A percentile compares a stretch with the other conserved stretches of the same genome.
Conservation (phyloP, 2,329 filamentous ascomycete genomes). For the Calonectria multiphialidica region DNA sequence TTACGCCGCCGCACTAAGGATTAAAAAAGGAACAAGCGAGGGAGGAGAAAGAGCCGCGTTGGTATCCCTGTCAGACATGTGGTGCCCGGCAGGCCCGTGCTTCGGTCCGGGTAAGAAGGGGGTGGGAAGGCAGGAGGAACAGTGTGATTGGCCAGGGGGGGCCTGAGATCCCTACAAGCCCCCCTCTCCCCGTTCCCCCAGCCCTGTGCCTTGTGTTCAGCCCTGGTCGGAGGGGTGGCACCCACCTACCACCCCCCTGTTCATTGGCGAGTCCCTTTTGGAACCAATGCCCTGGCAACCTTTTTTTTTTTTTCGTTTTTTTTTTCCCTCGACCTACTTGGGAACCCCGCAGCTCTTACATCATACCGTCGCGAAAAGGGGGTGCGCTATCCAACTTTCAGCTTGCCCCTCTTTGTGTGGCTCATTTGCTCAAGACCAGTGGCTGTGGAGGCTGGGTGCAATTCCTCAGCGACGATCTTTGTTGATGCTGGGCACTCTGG, state of each 20-base stretch:
- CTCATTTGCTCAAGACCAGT: constrained; percentile 8
- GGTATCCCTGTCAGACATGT: constrained; percentile 48
- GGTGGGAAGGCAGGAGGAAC: background rate
- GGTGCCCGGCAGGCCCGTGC: constrained; percentile 41
- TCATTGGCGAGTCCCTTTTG: constrained; percentile 5
- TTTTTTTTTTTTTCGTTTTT: constrained; percentile 9
- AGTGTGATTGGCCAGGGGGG: constrained; percentile 32
- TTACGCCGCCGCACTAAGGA: constrained; percentile 10
- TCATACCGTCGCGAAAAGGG: constrained; percentile 21
- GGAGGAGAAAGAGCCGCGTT: constrained; percentile 40
- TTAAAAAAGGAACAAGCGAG: constrained; percentile 31
- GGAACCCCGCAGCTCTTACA: constrained; percentile 26
- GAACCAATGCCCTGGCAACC: constrained; percentile 15
- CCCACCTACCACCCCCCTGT: background rate
- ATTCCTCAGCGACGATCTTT: background rate
- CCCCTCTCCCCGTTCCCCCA: constrained; percentile 35
- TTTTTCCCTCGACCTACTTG: too few species aligned
- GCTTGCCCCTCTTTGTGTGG: constrained; percentile 12
- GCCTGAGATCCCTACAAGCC: constrained; percentile 14
- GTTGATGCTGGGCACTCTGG: too few species aligned
- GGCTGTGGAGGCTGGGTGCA: constrained; percentile 19
- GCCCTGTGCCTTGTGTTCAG: constrained; percentile 33
- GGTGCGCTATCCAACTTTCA: background rate
- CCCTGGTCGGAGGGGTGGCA: background rate
- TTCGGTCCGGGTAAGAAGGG: constrained; percentile 30